Conservation (phyloP, 2,329 filamentous ascomycete species). For the Pestalotiopsis sp. region DNA sequence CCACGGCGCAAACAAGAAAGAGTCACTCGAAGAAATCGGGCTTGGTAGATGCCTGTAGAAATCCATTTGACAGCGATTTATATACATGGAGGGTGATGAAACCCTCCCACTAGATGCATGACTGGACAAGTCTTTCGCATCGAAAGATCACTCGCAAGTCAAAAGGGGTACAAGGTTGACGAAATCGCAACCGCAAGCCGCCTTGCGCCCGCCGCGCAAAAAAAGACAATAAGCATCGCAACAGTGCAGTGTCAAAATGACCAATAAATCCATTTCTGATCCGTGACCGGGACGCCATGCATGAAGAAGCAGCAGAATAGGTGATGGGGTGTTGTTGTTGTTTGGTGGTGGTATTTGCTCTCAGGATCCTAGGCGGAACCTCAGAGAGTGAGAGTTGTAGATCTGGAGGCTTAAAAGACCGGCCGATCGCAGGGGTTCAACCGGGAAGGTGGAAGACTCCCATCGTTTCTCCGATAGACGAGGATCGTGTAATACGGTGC, state of each 20-base stretch:
- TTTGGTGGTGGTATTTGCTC: too few species aligned
- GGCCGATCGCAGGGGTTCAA: too few species aligned
- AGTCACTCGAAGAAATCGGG: too few species aligned
- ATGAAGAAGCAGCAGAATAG: background rate
- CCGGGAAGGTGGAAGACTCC: background rate
- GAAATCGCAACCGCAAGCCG: background rate
- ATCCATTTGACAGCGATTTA: too few species aligned
- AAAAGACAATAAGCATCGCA: background rate
- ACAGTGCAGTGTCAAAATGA: background rate
- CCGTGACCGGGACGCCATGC: slow-evolving; percentile 2
- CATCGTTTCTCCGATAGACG: background rate
- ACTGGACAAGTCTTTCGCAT: background rate
- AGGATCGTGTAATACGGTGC: background rate
- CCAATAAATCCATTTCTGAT: background rate
- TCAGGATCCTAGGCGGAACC: too few species aligned
- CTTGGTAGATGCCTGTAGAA: too few species aligned
- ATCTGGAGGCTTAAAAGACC: too few species aligned
- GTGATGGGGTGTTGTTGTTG: background rate
- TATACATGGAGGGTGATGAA: background rate
- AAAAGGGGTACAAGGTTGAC: background rate
- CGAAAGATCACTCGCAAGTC: background rate
- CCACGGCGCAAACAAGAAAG: too few species aligned
- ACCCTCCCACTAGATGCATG: background rate
- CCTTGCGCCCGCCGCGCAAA: background rate
- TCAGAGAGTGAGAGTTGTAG: too few species aligned